Conservation (phyloP, 352 stramenopile species). For the Phytopythium aichiense region DNA sequence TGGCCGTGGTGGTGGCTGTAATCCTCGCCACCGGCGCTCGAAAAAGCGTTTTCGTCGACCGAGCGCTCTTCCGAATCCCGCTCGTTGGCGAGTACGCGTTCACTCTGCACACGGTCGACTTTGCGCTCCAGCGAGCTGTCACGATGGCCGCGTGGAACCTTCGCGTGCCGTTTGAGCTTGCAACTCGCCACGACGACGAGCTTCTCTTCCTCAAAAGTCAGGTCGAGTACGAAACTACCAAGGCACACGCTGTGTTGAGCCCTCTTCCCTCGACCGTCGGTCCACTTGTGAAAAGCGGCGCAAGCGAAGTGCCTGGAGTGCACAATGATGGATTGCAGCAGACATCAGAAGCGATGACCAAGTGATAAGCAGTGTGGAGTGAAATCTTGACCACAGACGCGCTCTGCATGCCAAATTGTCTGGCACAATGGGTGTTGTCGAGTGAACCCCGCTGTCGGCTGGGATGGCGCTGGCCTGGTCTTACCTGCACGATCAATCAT, state of each 20-base stretch:
- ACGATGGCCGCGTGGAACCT: background rate
- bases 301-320: no score
- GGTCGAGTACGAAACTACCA: background rate
- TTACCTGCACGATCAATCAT: no score
- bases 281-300: background rate
- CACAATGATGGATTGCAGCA: no score
- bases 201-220: background rate
- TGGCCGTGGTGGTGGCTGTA: background rate
- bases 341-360: no score
- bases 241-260: no score
- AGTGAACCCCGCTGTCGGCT: no score
- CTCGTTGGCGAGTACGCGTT: background rate
- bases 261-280: background rate
- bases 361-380: no score
- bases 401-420: no score
- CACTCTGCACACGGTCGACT: background rate
- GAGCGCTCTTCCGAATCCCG: background rate
- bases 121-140: background rate
- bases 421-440: no score
- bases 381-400: no score
- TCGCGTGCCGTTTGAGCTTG: background rate
- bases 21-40: background rate
- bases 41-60: background rate
- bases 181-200: background rate
- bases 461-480: no score